Conservation (phyloP, 176 grass and related monocot species). For the Carex pumila region DNA sequence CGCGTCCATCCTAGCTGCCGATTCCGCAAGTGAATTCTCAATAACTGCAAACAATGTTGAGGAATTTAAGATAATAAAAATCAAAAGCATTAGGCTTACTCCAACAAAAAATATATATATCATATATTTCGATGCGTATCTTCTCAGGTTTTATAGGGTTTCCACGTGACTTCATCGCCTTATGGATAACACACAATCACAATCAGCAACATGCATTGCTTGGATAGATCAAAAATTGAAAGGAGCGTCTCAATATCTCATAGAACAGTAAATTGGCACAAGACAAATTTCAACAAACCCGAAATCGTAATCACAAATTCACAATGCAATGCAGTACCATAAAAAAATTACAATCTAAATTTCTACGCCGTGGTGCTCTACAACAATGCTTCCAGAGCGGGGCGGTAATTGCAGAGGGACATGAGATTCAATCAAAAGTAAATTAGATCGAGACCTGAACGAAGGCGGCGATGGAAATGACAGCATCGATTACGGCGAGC, state of each 20-base stretch:
- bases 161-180: not conserved
- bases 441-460: slow-evolving; percentile 55
- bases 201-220: not conserved
- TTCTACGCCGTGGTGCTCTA: not conserved
- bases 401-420: not conserved
- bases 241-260: not conserved
- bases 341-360: not conserved
- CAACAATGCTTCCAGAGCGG: not conserved
- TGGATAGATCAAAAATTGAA: not conserved
- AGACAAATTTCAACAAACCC: slow-evolving; percentile 5
- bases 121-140: not conserved
- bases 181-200: not conserved
- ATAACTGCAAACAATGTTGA: slow-evolving; percentile 34
- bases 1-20: slow-evolving; percentile 84
- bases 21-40: slow-evolving; percentile 81
- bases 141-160: not conserved
- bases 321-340: not conserved
- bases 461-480: slow-evolving; percentile 53
- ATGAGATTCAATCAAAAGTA: slow-evolving; percentile 26
- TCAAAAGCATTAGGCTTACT: not conserved
- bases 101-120: not conserved
- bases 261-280: slow-evolving; percentile 3
- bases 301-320: not conserved
- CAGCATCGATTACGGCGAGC: slow-evolving; percentile 51
- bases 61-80: not conserved